Evolutionary conservation across 345 rosid genomes (phyloP).

Genomic region (Eucalyptus pumila): DNA sequence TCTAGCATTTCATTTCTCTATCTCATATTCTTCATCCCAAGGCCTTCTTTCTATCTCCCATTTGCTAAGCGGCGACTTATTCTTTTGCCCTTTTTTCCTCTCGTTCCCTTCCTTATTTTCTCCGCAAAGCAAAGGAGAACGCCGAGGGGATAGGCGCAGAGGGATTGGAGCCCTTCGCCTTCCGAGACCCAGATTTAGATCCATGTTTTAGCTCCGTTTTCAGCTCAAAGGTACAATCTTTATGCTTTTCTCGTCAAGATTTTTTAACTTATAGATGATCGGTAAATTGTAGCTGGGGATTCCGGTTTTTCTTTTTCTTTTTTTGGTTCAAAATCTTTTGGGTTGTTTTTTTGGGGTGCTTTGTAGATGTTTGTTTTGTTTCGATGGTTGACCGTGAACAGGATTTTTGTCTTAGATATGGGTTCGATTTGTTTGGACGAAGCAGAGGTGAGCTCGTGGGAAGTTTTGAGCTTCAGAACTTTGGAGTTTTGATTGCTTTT

Average conservation of each 20-base stretch:
- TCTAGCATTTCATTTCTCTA: background rate
- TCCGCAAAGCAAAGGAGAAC: background rate
- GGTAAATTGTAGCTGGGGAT: background rate
- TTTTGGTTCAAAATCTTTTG: background rate
- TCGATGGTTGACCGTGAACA: background rate
- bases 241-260: background rate
- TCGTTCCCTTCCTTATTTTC: background rate
- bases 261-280: background rate
- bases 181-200: conserved; percentile 13
- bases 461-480: background rate
- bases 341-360: background rate
- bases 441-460: background rate
- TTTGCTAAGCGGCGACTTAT: background rate
- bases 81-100: background rate
- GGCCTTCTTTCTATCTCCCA: background rate
- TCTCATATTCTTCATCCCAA: conserved; percentile 1
- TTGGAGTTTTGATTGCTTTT: background rate
- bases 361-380: background rate
- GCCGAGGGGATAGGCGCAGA: background rate
- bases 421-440: background rate
- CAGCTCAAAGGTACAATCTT: conserved; percentile 14
- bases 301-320: background rate
- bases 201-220: background rate
- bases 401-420: background rate
- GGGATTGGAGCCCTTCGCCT: background rate